Evolutionary conservation across 2,329 filamentous ascomycete genomes (phyloP), one percentile per base, ranked within the genome.

Genomic region (Pseudocercospora musae): DNA sequence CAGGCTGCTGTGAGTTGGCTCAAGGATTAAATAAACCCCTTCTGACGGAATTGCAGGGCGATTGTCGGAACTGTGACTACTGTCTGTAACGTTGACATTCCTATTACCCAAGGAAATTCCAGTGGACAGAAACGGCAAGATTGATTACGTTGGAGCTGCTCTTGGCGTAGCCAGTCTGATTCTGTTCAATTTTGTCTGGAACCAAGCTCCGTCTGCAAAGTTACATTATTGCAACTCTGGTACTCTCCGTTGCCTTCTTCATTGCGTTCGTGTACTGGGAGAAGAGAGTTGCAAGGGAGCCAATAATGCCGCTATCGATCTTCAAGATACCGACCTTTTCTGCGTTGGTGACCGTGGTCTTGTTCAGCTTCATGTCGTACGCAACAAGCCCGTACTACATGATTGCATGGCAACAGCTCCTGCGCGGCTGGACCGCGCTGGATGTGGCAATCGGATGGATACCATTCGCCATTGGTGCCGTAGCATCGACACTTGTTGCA

Each of bases 251-350:
- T 4, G 46, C 59, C 2, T 57, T 58, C 29, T 33, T 62, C 10
- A 31, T 40, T 7, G 56, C 58, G 2, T 66, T 66, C 21, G 49
- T 57, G 8, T 53, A 58, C 54, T 66, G 63, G 61, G 61, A 66
- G 27, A 49, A 48, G 2, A 58, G 37, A 13, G 37, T 60, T 13
- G 62, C 62, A 5, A n/a, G 21, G 11, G 25, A 37, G 11, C 62
- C 58, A 5, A 25, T 63, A 8, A 23, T 63, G 33, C 62, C 62
- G 13, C 40, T 52, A 10, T 20, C 21, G 4, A 29, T 33, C 31
- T 58, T 57, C 54, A 44, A 46, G 37, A 29, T 42, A 4, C 54
- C 54, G 3, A 58, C 56, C 7, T 49, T 58, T 42, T 48, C 40
- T 2, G 56, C 53, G 20, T 48, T 52, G 7, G 2, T 63, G 7